Percentiles rank a stretch among this genome's conserved stretches.
phyloP scores from a whole-genome alignment of 768 basidiomycete species.

The Russula sp. region DNA sequence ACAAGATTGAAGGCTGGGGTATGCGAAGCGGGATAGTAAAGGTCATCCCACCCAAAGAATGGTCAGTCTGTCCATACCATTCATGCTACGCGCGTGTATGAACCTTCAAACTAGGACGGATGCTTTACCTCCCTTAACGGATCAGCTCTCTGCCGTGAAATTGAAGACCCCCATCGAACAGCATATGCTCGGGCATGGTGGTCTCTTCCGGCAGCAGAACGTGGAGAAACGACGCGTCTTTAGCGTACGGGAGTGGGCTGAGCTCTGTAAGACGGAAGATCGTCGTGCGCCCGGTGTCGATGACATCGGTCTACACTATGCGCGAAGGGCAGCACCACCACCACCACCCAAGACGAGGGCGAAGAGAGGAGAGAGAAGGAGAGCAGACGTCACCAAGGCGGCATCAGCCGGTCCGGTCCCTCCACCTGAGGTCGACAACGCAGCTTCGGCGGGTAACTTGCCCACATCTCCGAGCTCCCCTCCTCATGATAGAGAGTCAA shows the following conservation, averaged over 20 bases:
- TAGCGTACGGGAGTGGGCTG: slow-evolving; percentile 86
- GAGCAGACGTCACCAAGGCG: slow-evolving; percentile 42
- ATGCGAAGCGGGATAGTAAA: slow-evolving; percentile 89
- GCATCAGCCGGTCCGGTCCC: slow-evolving; percentile 27
- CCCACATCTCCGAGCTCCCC: slow-evolving; percentile 5
- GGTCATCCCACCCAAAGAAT: slow-evolving; percentile 91
- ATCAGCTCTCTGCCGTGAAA: slow-evolving; percentile 67
- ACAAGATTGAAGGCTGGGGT: slow-evolving; percentile 85
- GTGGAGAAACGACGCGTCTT: slow-evolving; percentile 79
- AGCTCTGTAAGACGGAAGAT: slow-evolving; percentile 66
- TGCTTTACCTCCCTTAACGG: slow-evolving; percentile 61
- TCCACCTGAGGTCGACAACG: background rate
- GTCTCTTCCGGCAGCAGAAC: slow-evolving; percentile 87
- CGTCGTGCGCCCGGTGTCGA: slow-evolving; percentile 67
- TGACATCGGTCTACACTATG: slow-evolving; percentile 52
- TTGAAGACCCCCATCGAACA: slow-evolving; percentile 92
- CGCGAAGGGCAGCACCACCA: slow-evolving; percentile 33
- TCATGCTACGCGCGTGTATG: slow-evolving; percentile 23
- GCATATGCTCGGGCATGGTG: slow-evolving; percentile 79
- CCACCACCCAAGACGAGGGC: slow-evolving; percentile 33
- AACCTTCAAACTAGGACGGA: slow-evolving; percentile 48
- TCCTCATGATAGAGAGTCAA: slow-evolving; percentile 1
- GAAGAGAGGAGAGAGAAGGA: slow-evolving; percentile 39
- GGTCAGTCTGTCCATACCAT: slow-evolving; percentile 45
- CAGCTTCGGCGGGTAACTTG: background rate